phyloP scores from a whole-genome alignment of 257 asterid genomes.

The Linaria vulgaris region DNA sequence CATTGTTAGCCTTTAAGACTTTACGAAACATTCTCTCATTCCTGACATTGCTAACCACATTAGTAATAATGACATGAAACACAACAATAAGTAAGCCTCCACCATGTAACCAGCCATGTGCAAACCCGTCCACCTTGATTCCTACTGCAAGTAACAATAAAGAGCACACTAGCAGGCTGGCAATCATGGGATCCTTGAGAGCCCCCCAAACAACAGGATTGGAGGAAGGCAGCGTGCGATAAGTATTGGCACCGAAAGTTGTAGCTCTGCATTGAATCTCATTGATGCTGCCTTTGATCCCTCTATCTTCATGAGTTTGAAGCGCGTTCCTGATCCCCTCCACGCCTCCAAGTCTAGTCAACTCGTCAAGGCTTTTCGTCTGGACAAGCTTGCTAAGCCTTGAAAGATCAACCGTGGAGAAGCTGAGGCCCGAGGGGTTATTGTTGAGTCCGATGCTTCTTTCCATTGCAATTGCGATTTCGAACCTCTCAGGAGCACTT shows the following conservation, averaged over 20 bases:
- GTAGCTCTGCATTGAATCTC: too few species aligned
- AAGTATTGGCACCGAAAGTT: too few species aligned
- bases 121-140: background rate
- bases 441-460: too few species aligned
- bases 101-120: too few species aligned
- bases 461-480: background rate
- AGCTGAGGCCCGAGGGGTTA: background rate
- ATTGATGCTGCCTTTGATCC: too few species aligned
- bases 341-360: constrained; percentile 3
- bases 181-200: too few species aligned
- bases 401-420: constrained; percentile 19
- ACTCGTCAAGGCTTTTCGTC: constrained; percentile 30
- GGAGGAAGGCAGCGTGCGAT: too few species aligned
- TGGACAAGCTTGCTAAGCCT: constrained; percentile 36
- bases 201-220: too few species aligned
- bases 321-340: too few species aligned
- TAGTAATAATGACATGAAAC: background rate
- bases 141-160: background rate
- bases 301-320: too few species aligned
- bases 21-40: constrained; percentile 8
- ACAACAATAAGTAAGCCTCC: background rate
- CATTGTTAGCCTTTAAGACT: background rate
- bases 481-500: background rate
- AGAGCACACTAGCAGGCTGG: too few species aligned
- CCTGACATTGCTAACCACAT: constrained; percentile 3